These are phyloP conservation scores for Purpureocillium lavendulum DNA, from an alignment of 2,329 filamentous ascomycete genomes.

Conservation along the genomic window DNA sequence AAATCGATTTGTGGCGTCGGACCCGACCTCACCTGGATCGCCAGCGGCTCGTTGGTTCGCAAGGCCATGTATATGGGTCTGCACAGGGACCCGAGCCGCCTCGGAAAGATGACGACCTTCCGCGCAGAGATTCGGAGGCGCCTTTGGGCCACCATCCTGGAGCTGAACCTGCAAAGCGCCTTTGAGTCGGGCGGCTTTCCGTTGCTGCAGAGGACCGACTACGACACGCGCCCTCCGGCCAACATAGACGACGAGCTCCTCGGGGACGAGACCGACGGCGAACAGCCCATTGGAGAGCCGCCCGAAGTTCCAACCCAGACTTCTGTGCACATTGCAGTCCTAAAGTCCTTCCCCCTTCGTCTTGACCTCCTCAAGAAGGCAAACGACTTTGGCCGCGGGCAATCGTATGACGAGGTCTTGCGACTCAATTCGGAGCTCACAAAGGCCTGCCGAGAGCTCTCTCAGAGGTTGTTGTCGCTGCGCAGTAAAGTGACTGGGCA, in stretches of 20 bases:
- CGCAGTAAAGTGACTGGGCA: constrained; percentile 15
- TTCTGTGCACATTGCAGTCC: constrained; percentile 38
- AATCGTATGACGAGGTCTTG: constrained; percentile 39
- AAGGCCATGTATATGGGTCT: constrained; percentile 50
- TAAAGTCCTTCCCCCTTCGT: constrained; percentile 33
- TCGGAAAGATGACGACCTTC: constrained; percentile 37
- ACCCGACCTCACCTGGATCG: constrained; percentile 44
- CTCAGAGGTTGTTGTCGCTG: constrained; percentile 24
- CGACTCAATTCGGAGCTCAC: constrained; percentile 36
- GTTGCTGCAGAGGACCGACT: constrained; percentile 35
- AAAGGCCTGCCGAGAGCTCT: constrained; percentile 24
- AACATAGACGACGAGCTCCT: constrained; percentile 46
- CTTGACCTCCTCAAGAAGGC: constrained; percentile 34
- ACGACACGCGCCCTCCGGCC: constrained; percentile 39
- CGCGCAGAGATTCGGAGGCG: constrained; percentile 45
- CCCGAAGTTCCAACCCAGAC: constrained; percentile 29
- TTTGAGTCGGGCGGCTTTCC: constrained; percentile 43
- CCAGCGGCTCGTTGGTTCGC: constrained; percentile 40
- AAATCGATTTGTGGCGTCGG: constrained; percentile 37
- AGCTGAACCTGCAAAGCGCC: constrained; percentile 43
- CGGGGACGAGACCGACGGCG: constrained; percentile 23
- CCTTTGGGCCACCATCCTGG: constrained; percentile 47
- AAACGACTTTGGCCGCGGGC: constrained; percentile 34
- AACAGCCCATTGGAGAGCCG: constrained; percentile 5
- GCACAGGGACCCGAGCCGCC: constrained; percentile 45